Percentiles rank a stretch among this genome's conserved stretches.
These are phyloP conservation scores for Pythium phragmiticola DNA, from an alignment of 352 stramenopile genomes.

Conservation along the genomic window DNA sequence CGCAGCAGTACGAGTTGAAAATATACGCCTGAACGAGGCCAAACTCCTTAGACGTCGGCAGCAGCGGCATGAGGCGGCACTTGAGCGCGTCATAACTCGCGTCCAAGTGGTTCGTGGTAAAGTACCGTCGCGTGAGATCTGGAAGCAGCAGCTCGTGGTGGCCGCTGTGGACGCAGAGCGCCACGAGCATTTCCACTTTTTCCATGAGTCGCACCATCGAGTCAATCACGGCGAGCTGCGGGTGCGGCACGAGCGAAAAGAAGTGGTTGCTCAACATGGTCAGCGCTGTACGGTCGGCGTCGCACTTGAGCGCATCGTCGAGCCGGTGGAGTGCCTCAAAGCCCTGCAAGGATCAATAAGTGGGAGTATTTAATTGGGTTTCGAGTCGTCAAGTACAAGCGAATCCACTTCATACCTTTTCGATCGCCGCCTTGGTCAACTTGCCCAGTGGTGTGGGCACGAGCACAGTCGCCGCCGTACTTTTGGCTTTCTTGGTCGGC, in stretches of 20 bases:
- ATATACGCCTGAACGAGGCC: slow-evolving; percentile 65
- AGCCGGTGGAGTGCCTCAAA: slow-evolving; percentile 66
- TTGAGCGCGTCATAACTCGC: slow-evolving; percentile 56
- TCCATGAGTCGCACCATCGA: slow-evolving; percentile 67
- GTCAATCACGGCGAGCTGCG: slow-evolving; percentile 53
- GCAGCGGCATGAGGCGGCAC: slow-evolving; percentile 47
- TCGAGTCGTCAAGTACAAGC: not conserved
- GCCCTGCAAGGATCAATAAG: slow-evolving; percentile 27
- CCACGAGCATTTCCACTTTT: slow-evolving; percentile 57
- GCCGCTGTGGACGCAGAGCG: slow-evolving; percentile 44
- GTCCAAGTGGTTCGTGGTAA: slow-evolving; percentile 58
- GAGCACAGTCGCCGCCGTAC: not conserved
- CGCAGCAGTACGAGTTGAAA: slow-evolving; percentile 67
- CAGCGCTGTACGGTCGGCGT: slow-evolving; percentile 37
- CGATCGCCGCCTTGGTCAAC: slow-evolving; percentile 52
- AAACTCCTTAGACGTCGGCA: slow-evolving; percentile 44
- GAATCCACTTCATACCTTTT: slow-evolving; percentile 8
- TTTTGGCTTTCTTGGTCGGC: slow-evolving; percentile 11
- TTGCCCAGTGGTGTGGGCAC: slow-evolving; percentile 33
- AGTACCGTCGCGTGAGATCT: slow-evolving; percentile 39
- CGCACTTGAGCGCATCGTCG: slow-evolving; percentile 48
- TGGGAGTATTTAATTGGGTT: not conserved
- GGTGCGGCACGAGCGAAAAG: slow-evolving; percentile 65
- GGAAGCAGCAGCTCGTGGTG: slow-evolving; percentile 31
- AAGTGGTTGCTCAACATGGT: slow-evolving; percentile 61